A percentile compares a stretch with the other conserved stretches of the same genome.
Evolutionary conservation across 2,329 filamentous ascomycete genomes (phyloP).

Genomic region (Epichloe hybrida): DNA sequence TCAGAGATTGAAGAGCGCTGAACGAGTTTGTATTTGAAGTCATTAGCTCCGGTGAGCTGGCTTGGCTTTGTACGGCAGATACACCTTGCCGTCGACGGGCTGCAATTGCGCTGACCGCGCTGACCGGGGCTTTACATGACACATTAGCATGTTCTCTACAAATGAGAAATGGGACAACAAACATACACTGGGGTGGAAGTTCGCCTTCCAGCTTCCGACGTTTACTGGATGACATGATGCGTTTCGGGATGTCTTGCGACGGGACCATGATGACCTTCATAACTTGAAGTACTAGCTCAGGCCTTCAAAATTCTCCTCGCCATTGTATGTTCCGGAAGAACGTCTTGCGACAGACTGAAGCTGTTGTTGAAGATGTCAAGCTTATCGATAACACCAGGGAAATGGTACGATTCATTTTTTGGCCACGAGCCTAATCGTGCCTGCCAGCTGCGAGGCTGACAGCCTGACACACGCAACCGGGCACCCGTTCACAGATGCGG

Average conservation of each 20-base stretch:
- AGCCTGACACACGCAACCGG: too few relatives aligned
- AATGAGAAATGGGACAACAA: not conserved
- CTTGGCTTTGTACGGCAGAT: conserved; percentile 5
- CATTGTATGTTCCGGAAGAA: too few relatives aligned
- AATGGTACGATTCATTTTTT: too few relatives aligned
- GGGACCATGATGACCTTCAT: not conserved
- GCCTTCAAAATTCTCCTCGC: not conserved
- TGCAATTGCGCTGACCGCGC: conserved; percentile 24
- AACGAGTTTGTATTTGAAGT: conserved; percentile 16
- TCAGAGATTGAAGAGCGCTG: conserved; percentile 14
- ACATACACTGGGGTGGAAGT: conserved; percentile 18
- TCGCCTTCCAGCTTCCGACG: conserved; percentile 21
- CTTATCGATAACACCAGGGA: not conserved
- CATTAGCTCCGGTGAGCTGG: conserved; percentile 9
- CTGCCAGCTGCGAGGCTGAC: not conserved
- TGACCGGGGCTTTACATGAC: conserved; percentile 11
- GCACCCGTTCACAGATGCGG: not conserved
- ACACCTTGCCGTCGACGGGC: conserved; percentile 18
- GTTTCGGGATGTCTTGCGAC: not conserved
- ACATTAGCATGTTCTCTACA: not conserved
- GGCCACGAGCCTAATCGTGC: not conserved
- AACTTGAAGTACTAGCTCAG: not conserved
- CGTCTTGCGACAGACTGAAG: not conserved
- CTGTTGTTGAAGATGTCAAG: not conserved
- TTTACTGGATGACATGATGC: conserved; percentile 17